Evolutionary conservation across 768 basidiomycete species (phyloP).

Genomic region (Suillus bovinus): DNA sequence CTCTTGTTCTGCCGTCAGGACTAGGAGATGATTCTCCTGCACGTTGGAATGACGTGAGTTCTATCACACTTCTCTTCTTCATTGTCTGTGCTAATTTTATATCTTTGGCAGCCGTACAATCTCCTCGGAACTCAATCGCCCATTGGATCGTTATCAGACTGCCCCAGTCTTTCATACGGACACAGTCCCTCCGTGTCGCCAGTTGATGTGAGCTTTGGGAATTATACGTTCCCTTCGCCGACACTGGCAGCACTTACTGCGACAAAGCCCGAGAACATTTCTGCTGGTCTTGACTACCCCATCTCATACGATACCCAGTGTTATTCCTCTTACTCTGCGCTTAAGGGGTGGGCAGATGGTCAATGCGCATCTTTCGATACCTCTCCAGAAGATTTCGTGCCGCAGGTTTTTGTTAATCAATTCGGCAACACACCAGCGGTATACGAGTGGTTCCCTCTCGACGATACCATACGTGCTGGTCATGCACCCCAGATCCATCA

Average conservation of each 20-base stretch:
- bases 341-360: slow-evolving; percentile 30
- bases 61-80: slow-evolving; percentile 15
- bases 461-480: slow-evolving; percentile 13
- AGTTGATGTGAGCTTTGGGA: slow-evolving; percentile 23
- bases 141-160: slow-evolving; percentile 14
- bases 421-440: slow-evolving; percentile 16
- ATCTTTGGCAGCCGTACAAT: slow-evolving; percentile 32
- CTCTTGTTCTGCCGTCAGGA: slow-evolving; percentile 32
- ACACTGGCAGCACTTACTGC: slow-evolving; percentile 18
- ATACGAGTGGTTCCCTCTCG: slow-evolving; percentile 29
- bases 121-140: slow-evolving; percentile 32
- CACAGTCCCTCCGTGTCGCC: slow-evolving; percentile 29
- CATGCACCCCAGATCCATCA: background rate
- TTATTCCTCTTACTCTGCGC: slow-evolving; percentile 20
- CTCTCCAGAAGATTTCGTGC: slow-evolving; percentile 20
- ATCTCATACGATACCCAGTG: slow-evolving; percentile 13
- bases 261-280: slow-evolving; percentile 12
- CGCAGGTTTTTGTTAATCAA: slow-evolving; percentile 30
- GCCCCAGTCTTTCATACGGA: slow-evolving; percentile 22
- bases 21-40: slow-evolving; percentile 31
- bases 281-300: slow-evolving; percentile 8
- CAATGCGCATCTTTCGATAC: slow-evolving; percentile 9
- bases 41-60: slow-evolving; percentile 37
- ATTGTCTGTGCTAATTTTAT: slow-evolving; percentile 16
- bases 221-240: slow-evolving; percentile 20